Evolutionary conservation across 768 basidiomycete species (phyloP).

Genomic region (Amanita molliuscula): DNA sequence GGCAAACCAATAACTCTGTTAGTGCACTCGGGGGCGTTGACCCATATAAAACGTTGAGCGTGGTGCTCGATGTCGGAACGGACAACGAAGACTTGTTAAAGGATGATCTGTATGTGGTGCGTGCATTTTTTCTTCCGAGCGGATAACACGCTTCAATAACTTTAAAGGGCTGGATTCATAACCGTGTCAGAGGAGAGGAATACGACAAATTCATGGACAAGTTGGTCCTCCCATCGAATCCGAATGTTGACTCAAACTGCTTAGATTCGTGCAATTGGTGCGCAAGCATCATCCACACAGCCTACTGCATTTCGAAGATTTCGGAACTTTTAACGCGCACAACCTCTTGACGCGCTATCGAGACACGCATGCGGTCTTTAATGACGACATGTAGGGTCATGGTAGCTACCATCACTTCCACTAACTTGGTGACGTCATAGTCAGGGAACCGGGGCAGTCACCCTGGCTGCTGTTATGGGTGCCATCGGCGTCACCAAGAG

Average conservation of each 20-base stretch:
- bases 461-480: neutral
- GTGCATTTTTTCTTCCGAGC: slow-evolving; percentile 7
- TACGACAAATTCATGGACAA: slow-evolving; percentile 77
- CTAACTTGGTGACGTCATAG: neutral
- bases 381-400: neutral
- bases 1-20: neutral
- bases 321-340: slow-evolving; percentile 71
- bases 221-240: slow-evolving; percentile 19
- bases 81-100: slow-evolving; percentile 13
- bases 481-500: slow-evolving; percentile 1
- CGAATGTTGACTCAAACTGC: neutral
- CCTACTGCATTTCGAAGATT: slow-evolving; percentile 81
- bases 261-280: slow-evolving; percentile 67
- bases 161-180: slow-evolving; percentile 59
- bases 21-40: slow-evolving; percentile 43
- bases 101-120: neutral
- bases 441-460: slow-evolving; percentile 1
- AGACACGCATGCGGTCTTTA: slow-evolving; percentile 34
- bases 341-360: slow-evolving; percentile 53
- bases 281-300: slow-evolving; percentile 56
- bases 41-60: slow-evolving; percentile 45
- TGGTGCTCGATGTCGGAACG: slow-evolving; percentile 31
- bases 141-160: neutral
- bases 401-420: neutral
- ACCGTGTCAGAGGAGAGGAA: slow-evolving; percentile 57